These are phyloP conservation scores for Houttuynia cordata DNA, from an alignment of 164 flowering plant species.

Conservation along the genomic window DNA sequence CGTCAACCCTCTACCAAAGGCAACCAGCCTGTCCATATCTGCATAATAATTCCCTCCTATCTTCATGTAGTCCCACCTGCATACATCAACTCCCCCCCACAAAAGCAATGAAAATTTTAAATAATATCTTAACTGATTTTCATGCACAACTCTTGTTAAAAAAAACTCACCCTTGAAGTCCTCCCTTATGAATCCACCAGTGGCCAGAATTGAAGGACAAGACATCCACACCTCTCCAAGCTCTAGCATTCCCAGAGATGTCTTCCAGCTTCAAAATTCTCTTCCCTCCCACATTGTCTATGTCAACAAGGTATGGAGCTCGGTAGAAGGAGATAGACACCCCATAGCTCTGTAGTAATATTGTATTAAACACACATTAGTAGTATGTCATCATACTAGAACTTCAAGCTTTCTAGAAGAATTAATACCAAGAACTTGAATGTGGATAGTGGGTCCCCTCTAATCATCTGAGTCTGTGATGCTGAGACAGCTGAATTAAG, in stretches of 20 bases:
- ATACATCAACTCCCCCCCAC: background rate
- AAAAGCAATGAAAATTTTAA: background rate
- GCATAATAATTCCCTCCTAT: slow-evolving; percentile 38
- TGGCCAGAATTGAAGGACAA: slow-evolving; percentile 62
- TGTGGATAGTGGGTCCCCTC: slow-evolving; percentile 66
- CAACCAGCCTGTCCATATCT: slow-evolving; percentile 72
- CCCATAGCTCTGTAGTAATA: slow-evolving; percentile 29
- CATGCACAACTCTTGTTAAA: slow-evolving; percentile 1
- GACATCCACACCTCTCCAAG: slow-evolving; percentile 45
- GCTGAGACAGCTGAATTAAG: slow-evolving; percentile 32
- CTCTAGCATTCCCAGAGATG: slow-evolving; percentile 23
- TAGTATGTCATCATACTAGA: too few relatives aligned
- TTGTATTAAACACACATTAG: too few relatives aligned
- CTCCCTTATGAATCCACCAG: slow-evolving; percentile 63
- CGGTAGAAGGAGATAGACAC: slow-evolving; percentile 20
- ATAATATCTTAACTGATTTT: background rate
- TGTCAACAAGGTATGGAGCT: slow-evolving; percentile 49
- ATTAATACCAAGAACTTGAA: slow-evolving; percentile 78
- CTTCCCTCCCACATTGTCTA: slow-evolving; percentile 18
- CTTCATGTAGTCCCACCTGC: slow-evolving; percentile 85
- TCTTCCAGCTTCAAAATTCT: slow-evolving; percentile 39
- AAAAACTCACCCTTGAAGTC: slow-evolving; percentile 32
- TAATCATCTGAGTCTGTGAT: slow-evolving; percentile 40
- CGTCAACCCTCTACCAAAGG: slow-evolving; percentile 51
- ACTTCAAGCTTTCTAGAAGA: too few relatives aligned